Evolutionary conservation across 441 rosid species (phyloP), one percentile per base, ranked within the genome.

Genomic region (Brassica hybrid): DNA sequence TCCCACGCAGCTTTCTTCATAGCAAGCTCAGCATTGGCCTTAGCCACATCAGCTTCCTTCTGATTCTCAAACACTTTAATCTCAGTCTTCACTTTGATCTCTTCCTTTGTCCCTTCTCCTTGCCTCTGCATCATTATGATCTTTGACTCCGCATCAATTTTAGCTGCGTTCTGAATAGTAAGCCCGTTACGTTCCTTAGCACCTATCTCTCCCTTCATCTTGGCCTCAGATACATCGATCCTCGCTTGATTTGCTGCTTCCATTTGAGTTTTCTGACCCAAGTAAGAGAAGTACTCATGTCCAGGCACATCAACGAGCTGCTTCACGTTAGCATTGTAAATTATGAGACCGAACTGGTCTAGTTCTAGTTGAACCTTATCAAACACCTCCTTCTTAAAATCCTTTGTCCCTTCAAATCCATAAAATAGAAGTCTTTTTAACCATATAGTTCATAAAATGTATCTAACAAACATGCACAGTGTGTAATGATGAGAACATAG

Each of bases 251-350:
- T 89, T 0, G 91, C 92, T 0, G 96, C 94, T 72, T 91, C 94
- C 91, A 83, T 86, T 73, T 88, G 96, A 0, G 96, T 91, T 75
- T 88, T 89, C 13, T 89, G 92, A 9, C 96, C 96, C 83, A 91
- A 67, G 71, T 88, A 88, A 64, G 91, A 89, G 78, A 91, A 91
- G 61, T 88, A 89, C 82, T 91, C 92, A 59, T 91, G 91, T 2
- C 96, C 92, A 4, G 78, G 87, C 25, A 88, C 96, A 30, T 90
- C 94, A 32, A 91, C 91, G 0, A 89, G 90, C 27, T 88, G 96
- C 79, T 91, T 91, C 11, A 91, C 90, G 50, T 89, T 91, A 14
- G 89, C 93, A n/a, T 87, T 87, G 76, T 88, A 88, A 17, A 91
- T 91, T 48, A 82, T 7, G 14, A 91, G 80, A 0, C 93, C 93